Percentiles rank a stretch among this genome's conserved stretches.
Conservation (phyloP, 805 yeast genomes). For the Candida coquimbonensis region DNA sequence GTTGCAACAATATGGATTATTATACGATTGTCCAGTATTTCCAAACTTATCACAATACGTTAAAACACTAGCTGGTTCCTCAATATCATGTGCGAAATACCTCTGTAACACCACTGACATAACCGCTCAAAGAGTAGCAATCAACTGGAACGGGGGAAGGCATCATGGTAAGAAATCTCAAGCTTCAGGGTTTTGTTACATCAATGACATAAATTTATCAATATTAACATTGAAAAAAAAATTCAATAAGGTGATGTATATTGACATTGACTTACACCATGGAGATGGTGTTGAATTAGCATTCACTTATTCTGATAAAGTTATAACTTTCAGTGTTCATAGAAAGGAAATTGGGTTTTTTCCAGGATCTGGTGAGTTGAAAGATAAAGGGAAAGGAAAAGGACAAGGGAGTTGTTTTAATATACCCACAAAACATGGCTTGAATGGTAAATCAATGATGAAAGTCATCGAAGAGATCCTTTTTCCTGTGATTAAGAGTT, state of each 20-base stretch:
- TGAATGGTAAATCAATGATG: constrained; percentile 38
- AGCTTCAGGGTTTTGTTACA: constrained; percentile 69
- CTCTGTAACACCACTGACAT: constrained; percentile 15
- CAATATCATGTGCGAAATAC: constrained; percentile 40
- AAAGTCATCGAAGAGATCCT: constrained; percentile 35
- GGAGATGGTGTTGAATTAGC: constrained; percentile 77
- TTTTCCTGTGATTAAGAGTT: constrained; percentile 31
- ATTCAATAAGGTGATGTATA: constrained; percentile 44
- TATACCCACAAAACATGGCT: constrained; percentile 52
- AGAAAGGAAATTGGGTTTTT: constrained; percentile 59
- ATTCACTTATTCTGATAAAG: constrained; percentile 46
- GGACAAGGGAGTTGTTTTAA: constrained; percentile 37
- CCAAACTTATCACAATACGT: constrained; percentile 46
- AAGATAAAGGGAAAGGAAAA: constrained; percentile 30
- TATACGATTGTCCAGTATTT: constrained; percentile 60
- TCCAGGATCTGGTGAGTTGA: constrained; percentile 59
- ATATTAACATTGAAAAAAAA: constrained; percentile 43
- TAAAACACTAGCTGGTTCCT: constrained; percentile 46
- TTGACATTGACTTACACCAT: constrained; percentile 73
- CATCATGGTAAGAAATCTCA: constrained; percentile 53
- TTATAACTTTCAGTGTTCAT: constrained; percentile 59
- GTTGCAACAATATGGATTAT: constrained; percentile 38
- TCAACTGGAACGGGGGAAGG: constrained; percentile 78
- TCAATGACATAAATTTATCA: constrained; percentile 59
- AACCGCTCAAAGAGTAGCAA: constrained; percentile 26